Base-by-base conservation (phyloP, 495 filamentous ascomycete species). In the Hypoxylon fragiforme region DNA sequence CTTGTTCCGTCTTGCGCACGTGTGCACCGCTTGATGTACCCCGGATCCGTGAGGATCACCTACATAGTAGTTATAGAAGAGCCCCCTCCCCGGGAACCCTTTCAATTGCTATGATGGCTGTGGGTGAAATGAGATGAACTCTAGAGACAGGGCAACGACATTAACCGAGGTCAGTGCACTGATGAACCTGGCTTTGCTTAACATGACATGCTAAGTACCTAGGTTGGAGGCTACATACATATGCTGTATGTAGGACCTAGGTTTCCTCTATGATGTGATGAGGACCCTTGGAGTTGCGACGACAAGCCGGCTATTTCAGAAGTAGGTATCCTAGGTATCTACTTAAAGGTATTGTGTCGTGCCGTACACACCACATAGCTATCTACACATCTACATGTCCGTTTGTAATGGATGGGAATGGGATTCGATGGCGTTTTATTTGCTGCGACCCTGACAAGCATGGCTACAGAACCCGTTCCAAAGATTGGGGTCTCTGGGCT, bases 11-110 rank as follows among this genome's bases (percentile, higher is more conserved):
- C 46, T 42, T 32, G 38, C 52, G 47, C 58, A 62, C 58, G 58
- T 62, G 58, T 53, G 58, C 47, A 40, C 48, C 32, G 46, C 52
- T 57, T 57, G 38, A 57, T 35, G 58, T 39, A 57, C 52, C 58
- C 58, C 58, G 26, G 58, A 62, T 38, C 21, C 48, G 55, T 41
- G 46, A 50, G 21, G 20, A 14, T 31, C 26, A 32, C 31, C 31
- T 40, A 51, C 50, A 41, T 9, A 36, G 26, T 19, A 28, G 11
- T 7, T 51, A n/a, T n/a, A n/a, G n/a, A n/a, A n/a, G n/a, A n/a
- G n/a, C n/a, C n/a, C n/a, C n/a, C n/a, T 16, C 41, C 38, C 30
- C 38, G 43, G 26, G 4, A 28, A 28, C 24, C 32, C 15, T 35
- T 30, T 41, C 36, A 31, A 35, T 16, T 39, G 44, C 12, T 44